These are phyloP conservation scores for Mycena epipterygia DNA, from an alignment of 768 basidiomycete species.

Conservation along the genomic window DNA sequence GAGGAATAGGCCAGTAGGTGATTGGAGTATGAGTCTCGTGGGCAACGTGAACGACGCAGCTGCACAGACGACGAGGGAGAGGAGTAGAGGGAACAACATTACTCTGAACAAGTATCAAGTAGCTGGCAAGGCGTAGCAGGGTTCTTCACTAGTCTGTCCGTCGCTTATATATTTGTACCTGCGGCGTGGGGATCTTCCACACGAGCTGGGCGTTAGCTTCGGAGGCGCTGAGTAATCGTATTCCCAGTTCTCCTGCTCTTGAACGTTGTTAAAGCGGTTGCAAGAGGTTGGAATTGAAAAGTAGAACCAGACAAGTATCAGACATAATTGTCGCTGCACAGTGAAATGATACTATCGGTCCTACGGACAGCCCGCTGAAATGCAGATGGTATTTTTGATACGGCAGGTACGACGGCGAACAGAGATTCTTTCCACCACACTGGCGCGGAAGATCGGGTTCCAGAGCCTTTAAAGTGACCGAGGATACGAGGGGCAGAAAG, in stretches of 20 bases:
- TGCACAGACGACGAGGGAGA: constrained; percentile 7
- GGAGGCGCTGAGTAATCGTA: constrained; percentile 16
- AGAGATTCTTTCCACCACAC: constrained; percentile 17
- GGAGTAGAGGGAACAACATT: constrained; percentile 18
- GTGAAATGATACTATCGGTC: constrained; percentile 12
- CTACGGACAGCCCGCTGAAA: constrained; percentile 11
- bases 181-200: constrained; percentile 12
- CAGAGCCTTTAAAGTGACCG: constrained; percentile 7
- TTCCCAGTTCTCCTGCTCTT: constrained; percentile 6
- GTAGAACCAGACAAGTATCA: constrained; percentile 6
- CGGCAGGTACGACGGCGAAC: constrained; percentile 11
- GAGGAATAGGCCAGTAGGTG: constrained; percentile 13
- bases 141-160: constrained; percentile 5
- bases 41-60: constrained; percentile 17
- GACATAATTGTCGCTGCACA: constrained; percentile 18
- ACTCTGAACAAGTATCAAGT: constrained; percentile 9
- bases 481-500: constrained; percentile 5
- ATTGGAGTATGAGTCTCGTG: constrained; percentile 14
- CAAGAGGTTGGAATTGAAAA: constrained; percentile 6
- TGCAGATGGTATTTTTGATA: constrained; percentile 19
- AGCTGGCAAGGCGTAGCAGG: constrained; percentile 8
- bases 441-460: constrained; percentile 12
- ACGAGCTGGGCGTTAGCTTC: constrained; percentile 16
- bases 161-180: constrained; percentile 12
- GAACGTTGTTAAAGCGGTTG: constrained; percentile 8